Evolutionary conservation across 371 early-diverging fungal genomes (phyloP).

Genomic region (Phascolomyces articulosus): DNA sequence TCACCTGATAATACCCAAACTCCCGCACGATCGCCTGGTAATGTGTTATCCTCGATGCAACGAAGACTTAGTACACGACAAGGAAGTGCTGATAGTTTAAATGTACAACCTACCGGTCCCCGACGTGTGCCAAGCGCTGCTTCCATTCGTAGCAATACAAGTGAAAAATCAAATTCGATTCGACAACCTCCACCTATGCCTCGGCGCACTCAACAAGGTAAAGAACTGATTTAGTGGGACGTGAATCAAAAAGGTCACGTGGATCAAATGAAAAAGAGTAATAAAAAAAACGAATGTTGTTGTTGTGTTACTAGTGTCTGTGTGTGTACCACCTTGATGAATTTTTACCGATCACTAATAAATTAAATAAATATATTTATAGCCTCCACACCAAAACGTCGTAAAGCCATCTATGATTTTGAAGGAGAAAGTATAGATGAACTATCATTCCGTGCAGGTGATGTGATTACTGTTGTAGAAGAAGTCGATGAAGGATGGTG

Average conservation of each 20-base stretch:
- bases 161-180: conserved; percentile 1
- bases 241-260: no score
- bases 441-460: conserved; percentile 68
- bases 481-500: conserved; percentile 89
- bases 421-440: conserved; percentile 69
- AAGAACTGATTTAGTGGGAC: no score
- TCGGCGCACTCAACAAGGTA: conserved; percentile 4
- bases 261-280: no score
- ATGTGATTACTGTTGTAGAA: conserved; percentile 73
- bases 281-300: no score
- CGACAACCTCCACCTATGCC: conserved; percentile 12
- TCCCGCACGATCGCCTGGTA: conserved; percentile 4
- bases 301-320: no score
- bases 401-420: conserved; percentile 70
- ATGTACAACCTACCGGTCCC: conserved; percentile 2
- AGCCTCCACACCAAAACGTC: conserved; percentile 28
- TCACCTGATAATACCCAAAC: conserved; percentile 8
- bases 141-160: conserved; percentile 19
- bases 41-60: conserved; percentile 5
- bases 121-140: conserved; percentile 25
- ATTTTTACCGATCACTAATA: not conserved
- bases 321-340: no score
- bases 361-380: not conserved
- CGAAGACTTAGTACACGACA: conserved; percentile 23
- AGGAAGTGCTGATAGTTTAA: conserved; percentile 19